Percentiles rank a stretch among this genome's conserved stretches.
Evolutionary conservation across 2,329 filamentous ascomycete genomes (phyloP).

Genomic region (Bretziella fagacearum): DNA sequence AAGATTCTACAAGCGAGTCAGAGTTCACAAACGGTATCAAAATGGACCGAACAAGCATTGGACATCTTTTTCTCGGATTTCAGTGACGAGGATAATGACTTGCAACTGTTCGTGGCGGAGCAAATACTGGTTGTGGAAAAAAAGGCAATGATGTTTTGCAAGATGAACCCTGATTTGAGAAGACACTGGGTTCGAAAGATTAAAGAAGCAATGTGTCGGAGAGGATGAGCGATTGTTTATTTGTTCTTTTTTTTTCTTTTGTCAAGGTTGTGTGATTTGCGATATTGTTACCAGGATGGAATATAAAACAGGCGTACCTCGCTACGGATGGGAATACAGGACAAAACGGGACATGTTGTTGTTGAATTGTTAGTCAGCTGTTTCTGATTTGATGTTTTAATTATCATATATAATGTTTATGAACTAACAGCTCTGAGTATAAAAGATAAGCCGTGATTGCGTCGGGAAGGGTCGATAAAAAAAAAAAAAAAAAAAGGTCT

Average conservation of each 20-base stretch:
- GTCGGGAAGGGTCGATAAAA: too few species aligned
- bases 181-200: constrained; percentile 34
- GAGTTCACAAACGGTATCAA: constrained; percentile 22
- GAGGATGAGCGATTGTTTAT: constrained; percentile 23
- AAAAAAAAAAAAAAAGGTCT: background rate
- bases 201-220: constrained; percentile 12
- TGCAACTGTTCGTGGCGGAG: constrained; percentile 43
- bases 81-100: constrained; percentile 36
- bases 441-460: too few species aligned
- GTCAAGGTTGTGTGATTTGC: background rate
- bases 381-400: too few species aligned
- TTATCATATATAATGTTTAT: too few species aligned
- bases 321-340: background rate
- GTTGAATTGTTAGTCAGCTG: background rate
- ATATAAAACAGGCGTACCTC: background rate
- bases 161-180: constrained; percentile 36
- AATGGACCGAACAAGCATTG: constrained; percentile 40
- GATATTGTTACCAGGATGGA: background rate
- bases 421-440: too few species aligned
- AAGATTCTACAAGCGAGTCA: constrained; percentile 25
- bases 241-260: constrained; percentile 17
- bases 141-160: constrained; percentile 45
- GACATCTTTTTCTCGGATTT: constrained; percentile 45
- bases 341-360: background rate
- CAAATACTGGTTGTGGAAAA: constrained; percentile 40